These are phyloP conservation scores for Chenopodium berlandieri DNA, from an alignment of 148 eudicot species.

Conservation along the genomic window DNA sequence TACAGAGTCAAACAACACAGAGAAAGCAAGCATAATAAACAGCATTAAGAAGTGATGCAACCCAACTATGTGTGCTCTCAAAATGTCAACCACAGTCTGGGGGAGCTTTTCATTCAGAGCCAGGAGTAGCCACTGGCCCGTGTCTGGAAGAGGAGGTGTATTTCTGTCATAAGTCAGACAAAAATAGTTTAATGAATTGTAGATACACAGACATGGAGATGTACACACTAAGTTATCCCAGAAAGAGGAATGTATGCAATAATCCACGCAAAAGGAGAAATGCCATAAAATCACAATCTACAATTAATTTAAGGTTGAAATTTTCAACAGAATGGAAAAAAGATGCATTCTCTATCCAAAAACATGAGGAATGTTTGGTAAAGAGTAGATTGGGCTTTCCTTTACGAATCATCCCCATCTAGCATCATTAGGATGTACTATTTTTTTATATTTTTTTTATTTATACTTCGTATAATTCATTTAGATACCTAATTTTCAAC, in stretches of 20 bases:
- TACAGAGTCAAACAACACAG: constrained; percentile 80
- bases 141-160: constrained; percentile 89
- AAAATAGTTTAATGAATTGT: neutral
- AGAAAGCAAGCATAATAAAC: constrained; percentile 90
- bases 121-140: constrained; percentile 93
- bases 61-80: constrained; percentile 86
- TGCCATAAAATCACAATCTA: neutral
- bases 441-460: no score
- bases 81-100: constrained; percentile 54
- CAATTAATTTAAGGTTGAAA: no score
- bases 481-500: neutral
- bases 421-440: neutral
- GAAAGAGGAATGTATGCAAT: no score
- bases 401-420: neutral
- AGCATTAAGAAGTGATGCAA: constrained; percentile 95
- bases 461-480: no score
- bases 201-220: neutral
- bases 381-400: neutral
- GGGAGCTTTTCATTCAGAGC: constrained; percentile 89
- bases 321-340: neutral
- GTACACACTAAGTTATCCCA: neutral
- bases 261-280: neutral
- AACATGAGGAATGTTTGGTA: neutral
- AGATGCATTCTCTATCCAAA: neutral
- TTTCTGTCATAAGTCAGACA: constrained; percentile 45